Evolutionary conservation across 169 alveolate species (phyloP).

Genomic region (Perkinsus marinus): DNA sequence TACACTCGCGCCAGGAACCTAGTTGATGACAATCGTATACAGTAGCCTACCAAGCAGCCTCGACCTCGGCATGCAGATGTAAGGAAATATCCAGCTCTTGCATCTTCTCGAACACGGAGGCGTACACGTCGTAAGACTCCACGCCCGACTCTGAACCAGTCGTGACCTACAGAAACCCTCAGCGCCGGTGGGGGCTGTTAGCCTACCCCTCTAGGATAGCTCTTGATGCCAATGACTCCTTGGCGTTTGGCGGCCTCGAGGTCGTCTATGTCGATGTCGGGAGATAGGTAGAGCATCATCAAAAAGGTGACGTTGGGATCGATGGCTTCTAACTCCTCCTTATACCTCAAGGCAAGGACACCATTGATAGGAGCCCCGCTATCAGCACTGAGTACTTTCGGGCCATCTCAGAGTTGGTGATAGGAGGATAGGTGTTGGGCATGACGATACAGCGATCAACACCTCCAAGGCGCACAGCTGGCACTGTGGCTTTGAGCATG

Average conservation of each 20-base stretch:
- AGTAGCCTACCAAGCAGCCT: not conserved
- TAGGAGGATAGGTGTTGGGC: not conserved
- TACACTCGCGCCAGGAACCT: constrained; percentile 11
- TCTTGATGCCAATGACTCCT: constrained; percentile 4
- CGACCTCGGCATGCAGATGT: constrained; percentile 31
- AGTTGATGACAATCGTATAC: not conserved
- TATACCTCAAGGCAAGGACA: not conserved
- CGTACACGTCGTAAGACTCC: constrained; percentile 15
- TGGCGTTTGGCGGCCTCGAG: not conserved
- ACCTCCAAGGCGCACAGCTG: not conserved
- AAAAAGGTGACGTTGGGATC: constrained; percentile 21
- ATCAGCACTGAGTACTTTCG: not conserved
- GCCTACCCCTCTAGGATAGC: constrained; percentile 30
- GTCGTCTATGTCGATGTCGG: not conserved
- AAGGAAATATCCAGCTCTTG: constrained; percentile 18
- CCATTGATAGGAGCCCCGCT: not conserved
- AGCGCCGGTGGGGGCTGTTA: not conserved
- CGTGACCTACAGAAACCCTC: constrained; percentile 1
- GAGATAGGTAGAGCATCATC: constrained; percentile 29
- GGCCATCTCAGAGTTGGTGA: not conserved
- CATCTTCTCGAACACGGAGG: constrained; percentile 12
- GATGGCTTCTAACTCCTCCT: not conserved
- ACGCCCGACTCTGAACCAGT: constrained; percentile 30
- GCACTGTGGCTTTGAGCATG: not conserved
- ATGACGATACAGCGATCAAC: not conserved